Evolutionary conservation across 257 asterid genomes (phyloP), one percentile per base, ranked within the genome.

Genomic region (Forsythia suspensa): DNA sequence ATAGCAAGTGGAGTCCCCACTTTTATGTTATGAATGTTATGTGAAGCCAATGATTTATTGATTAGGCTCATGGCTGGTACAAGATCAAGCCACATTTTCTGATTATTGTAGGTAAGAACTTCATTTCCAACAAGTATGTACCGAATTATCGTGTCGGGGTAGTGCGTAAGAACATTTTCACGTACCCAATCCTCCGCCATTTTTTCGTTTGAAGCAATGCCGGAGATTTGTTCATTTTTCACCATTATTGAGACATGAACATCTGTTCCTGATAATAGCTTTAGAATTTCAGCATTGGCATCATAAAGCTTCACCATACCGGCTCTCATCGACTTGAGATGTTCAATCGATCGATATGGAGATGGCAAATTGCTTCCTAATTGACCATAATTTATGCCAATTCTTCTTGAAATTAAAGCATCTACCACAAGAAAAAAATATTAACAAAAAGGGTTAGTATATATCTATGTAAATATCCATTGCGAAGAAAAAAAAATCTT

Each of bases 341-440:
- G 41, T 41, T 88, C 76, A 77, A 94, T 87, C 0, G 98, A 74
- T 70, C 82, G 87, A 81, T 83, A 81, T 11, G 92, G 86, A 4
- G 97, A 81, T 8, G 94, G 95, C 29, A 94, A 44, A 72, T 89
- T 83, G 87, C 78, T 77, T 41, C 89, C 98, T 3, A 87, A 9
- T 24, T 84, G 83, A 0, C 98, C 96, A 74, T 92, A 94, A 83
- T 92, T 90, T 80, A 94, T 24, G 38, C 98, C 98, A 4, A 89
- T 78, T 51, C 78, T 86, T 72, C 71, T 80, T 57, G 86, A 43
- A 0, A 65, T 40, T 3, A 10, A 70, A 74, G 88, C 93, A 84
- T 59, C 92, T 91, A 87, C 9, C 29, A 18, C 29, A 41, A 48
- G 12, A 46, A 37, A 29, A 29, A 29, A 29, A 29, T 24, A 29